These are phyloP conservation scores for Ceratocystis papillata DNA, from an alignment of 2,329 filamentous ascomycete genomes.

Conservation along the genomic window DNA sequence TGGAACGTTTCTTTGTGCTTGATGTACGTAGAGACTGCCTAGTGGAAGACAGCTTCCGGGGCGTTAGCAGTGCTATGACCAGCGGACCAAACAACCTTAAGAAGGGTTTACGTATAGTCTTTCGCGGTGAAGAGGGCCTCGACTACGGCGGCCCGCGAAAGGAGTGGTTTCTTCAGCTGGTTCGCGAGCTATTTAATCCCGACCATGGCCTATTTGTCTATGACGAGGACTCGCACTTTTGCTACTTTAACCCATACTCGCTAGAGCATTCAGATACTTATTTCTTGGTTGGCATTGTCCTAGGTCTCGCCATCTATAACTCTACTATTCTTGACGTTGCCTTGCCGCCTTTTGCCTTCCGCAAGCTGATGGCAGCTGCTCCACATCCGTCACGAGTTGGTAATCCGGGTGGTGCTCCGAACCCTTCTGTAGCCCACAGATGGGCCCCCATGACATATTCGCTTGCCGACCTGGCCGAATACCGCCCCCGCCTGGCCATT, in stretches of 20 bases:
- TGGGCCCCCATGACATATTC: conserved; percentile 59
- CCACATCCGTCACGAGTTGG: conserved; percentile 45
- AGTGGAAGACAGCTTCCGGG: conserved; percentile 75
- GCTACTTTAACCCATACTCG: conserved; percentile 85
- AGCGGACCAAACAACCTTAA: conserved; percentile 76
- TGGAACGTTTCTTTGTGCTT: conserved; percentile 45
- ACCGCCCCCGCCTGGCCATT: conserved; percentile 61
- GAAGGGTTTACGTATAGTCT: conserved; percentile 76
- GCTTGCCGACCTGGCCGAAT: conserved; percentile 73
- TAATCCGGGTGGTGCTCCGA: conserved; percentile 29
- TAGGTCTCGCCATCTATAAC: conserved; percentile 89
- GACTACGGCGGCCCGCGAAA: conserved; percentile 84
- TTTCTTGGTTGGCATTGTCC: conserved; percentile 75
- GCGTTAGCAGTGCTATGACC: conserved; percentile 75
- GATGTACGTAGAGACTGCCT: conserved; percentile 73
- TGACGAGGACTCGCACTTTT: conserved; percentile 79
- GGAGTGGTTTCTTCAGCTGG: conserved; percentile 85
- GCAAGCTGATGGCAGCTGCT: conserved; percentile 69
- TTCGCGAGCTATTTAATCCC: conserved; percentile 82
- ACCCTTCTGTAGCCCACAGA: conserved; percentile 39
- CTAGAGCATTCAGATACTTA: conserved; percentile 89
- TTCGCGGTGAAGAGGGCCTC: conserved; percentile 79
- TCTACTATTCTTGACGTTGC: conserved; percentile 85
- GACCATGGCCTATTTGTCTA: conserved; percentile 87
- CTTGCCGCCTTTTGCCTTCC: conserved; percentile 78